A percentile compares a stretch with the other conserved stretches of the same genome.
Evolutionary conservation across 73 alveolate species (phyloP).

Genomic region (Tetrahymena elliotti): DNA sequence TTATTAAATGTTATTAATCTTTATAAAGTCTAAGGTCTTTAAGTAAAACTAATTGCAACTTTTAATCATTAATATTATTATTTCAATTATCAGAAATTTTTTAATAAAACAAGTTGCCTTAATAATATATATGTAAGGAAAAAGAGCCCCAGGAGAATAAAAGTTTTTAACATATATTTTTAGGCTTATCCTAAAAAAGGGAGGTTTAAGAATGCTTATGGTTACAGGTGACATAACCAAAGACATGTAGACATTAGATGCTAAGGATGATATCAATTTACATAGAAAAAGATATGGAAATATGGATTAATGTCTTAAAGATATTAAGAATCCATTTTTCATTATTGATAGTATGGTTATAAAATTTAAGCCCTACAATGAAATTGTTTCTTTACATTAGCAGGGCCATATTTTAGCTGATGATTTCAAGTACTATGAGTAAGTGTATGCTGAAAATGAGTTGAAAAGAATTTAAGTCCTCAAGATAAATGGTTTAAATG

Average conservation of each 20-base stretch:
- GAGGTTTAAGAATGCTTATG: background rate
- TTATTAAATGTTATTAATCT: too few species aligned
- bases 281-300: background rate
- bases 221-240: background rate
- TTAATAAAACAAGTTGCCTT: too few species aligned
- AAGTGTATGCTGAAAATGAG: background rate
- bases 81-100: background rate
- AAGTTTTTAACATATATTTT: background rate
- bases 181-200: background rate
- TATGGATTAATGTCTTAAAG: background rate
- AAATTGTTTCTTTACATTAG: background rate
- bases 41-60: too few species aligned
- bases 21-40: too few species aligned
- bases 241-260: background rate
- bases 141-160: background rate
- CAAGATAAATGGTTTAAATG: background rate
- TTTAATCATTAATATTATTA: too few species aligned
- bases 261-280: background rate
- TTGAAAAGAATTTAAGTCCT: background rate
- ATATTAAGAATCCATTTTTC: background rate
- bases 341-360: background rate
- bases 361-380: background rate
- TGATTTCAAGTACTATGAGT: background rate
- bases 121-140: background rate
- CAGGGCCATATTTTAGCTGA: background rate